Evolutionary conservation across 2,329 filamentous ascomycete species (phyloP).

Genomic region (Drechslera avenae): DNA sequence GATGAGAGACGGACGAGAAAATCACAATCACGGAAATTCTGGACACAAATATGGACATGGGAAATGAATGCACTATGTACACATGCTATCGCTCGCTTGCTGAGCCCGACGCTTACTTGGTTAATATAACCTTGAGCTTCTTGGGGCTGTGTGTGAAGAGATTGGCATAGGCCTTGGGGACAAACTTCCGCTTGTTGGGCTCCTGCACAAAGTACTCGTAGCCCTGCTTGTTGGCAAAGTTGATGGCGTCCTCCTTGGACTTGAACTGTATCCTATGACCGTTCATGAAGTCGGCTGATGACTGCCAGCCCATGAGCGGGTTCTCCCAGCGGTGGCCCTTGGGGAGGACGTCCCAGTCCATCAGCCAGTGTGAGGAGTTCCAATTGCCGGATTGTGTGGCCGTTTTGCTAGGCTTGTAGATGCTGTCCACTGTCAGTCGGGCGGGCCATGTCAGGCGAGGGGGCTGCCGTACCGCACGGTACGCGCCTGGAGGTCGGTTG

Average conservation of each 20-base stretch:
- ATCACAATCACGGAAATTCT: background rate
- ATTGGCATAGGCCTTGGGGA: conserved; percentile 94
- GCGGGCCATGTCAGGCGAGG: background rate
- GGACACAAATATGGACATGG: conserved; percentile 3
- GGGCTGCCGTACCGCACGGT: conserved; percentile 76
- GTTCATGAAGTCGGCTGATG: conserved; percentile 92
- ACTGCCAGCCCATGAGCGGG: conserved; percentile 97
- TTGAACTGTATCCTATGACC: conserved; percentile 90
- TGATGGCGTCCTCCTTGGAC: conserved; percentile 90
- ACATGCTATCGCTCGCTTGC: conserved; percentile 13
- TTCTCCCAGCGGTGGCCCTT: conserved; percentile 99
- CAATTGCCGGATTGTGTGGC: conserved; percentile 93
- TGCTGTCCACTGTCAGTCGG: conserved; percentile 61
- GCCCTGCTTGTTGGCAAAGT: conserved; percentile 96
- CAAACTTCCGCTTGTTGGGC: conserved; percentile 83
- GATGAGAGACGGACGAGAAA: background rate
- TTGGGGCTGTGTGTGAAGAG: conserved; percentile 87
- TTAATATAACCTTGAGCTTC: conserved; percentile 81
- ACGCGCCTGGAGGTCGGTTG: conserved; percentile 89
- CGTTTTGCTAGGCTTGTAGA: conserved; percentile 90
- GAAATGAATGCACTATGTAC: conserved; percentile 35
- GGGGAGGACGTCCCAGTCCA: conserved; percentile 95
- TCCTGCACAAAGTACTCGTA: conserved; percentile 99
- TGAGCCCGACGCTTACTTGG: conserved; percentile 66
- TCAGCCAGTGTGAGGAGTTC: conserved; percentile 85